Evolutionary conservation across 345 rosid genomes (phyloP).

Genomic region (Leavenworthia alabamica): DNA sequence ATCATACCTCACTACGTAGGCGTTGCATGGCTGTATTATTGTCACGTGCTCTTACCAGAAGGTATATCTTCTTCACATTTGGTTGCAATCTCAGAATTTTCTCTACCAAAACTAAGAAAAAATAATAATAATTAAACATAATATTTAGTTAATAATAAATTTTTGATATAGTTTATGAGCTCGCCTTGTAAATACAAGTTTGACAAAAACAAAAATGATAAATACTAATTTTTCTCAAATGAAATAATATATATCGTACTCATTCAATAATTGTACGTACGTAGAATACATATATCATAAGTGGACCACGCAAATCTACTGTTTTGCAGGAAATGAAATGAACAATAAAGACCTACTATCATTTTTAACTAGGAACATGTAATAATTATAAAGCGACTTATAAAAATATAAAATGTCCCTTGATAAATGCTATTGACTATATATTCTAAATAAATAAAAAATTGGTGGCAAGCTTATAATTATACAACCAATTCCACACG

Average conservation of each 20-base stretch:
- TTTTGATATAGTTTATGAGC: too few relatives aligned
- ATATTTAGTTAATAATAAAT: not conserved
- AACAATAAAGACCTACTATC: not conserved
- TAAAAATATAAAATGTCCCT: too few relatives aligned
- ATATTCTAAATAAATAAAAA: too few relatives aligned
- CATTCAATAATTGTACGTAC: not conserved
- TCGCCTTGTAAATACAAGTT: too few relatives aligned
- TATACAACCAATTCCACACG: too few relatives aligned
- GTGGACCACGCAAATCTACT: slow-evolving; percentile 9
- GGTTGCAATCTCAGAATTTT: slow-evolving; percentile 86
- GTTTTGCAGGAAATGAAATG: not conserved
- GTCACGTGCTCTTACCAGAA: slow-evolving; percentile 71
- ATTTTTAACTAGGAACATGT: too few relatives aligned
- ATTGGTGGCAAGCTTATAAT: too few relatives aligned
- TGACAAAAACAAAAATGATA: too few relatives aligned
- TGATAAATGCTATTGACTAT: too few relatives aligned
- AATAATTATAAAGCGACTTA: too few relatives aligned
- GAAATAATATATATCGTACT: not conserved
- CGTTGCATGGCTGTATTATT: slow-evolving; percentile 57
- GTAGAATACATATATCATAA: not conserved
- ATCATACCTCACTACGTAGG: slow-evolving; percentile 57
- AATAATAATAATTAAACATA: not conserved
- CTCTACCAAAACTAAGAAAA: slow-evolving; percentile 62
- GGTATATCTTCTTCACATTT: slow-evolving; percentile 75
- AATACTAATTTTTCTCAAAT: not conserved